These are phyloP conservation scores for Penstemon davidsonii DNA, from an alignment of 257 asterid species.

Conservation along the genomic window DNA sequence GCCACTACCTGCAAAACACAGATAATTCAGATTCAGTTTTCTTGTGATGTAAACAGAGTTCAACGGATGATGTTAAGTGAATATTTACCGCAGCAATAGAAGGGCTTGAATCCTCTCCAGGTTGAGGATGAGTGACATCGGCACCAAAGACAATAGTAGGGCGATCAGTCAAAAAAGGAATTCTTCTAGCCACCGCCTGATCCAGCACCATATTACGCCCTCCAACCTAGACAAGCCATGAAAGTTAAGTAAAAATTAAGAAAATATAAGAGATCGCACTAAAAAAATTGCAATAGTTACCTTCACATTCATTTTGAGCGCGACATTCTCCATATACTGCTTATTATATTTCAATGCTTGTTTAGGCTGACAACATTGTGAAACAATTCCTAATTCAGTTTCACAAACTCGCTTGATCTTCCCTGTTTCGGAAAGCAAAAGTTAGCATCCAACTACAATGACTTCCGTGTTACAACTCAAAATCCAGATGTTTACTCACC, in stretches of 20 bases:
- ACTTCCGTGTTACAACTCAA: background rate
- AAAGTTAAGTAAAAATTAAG: background rate
- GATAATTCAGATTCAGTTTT: background rate
- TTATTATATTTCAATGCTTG: constrained; percentile 25
- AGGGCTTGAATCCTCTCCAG: constrained; percentile 84
- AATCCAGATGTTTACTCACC: constrained; percentile 39
- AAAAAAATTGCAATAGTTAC: constrained; percentile 28
- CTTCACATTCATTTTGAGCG: constrained; percentile 85
- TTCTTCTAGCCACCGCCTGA: constrained; percentile 29
- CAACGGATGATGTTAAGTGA: background rate
- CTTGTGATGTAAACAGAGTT: background rate
- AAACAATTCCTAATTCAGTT: constrained; percentile 79
- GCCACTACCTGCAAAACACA: constrained; percentile 72
- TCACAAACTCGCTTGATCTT: constrained; percentile 72
- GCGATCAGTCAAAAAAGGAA: constrained; percentile 44
- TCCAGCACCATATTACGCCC: constrained; percentile 64
- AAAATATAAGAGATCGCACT: background rate
- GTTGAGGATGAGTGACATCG: constrained; percentile 87
- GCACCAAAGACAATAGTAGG: constrained; percentile 88
- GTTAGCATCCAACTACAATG: constrained; percentile 4
- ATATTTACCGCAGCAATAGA: constrained; percentile 80
- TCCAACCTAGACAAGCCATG: constrained; percentile 55
- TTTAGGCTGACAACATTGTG: constrained; percentile 78
- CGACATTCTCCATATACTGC: constrained; percentile 71
- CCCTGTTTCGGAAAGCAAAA: constrained; percentile 40